Evolutionary conservation across 768 basidiomycete genomes (phyloP), one percentile per base, ranked within the genome.

Genomic region (Kwoniella sp.): DNA sequence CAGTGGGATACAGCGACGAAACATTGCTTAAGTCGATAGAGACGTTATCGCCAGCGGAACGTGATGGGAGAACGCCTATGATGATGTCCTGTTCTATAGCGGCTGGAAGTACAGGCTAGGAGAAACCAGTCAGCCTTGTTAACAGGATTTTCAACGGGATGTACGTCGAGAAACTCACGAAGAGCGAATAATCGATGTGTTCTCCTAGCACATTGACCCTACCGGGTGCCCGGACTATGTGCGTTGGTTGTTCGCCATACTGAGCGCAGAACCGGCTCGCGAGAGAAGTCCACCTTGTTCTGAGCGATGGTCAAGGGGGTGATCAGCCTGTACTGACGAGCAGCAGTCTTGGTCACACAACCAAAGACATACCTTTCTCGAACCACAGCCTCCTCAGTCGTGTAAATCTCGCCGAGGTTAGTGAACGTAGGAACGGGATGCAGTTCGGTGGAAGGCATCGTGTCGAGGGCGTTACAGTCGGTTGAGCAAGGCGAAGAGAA

Each of bases 31-130:
- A 34, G 1, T 45, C 13, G 2, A 66, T 38, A 48, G 41, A 29
- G 58, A 26, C 61, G 55, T 28, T 34, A 29, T 54, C 53, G 29
- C 28, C 29, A n/a, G 53, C 11, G 29, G 53, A 54, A 83, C 47
- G 34, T 31, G 56, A 58, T 31, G 65, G 57, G 57, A 84, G 87
- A 80, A 86, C 88, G 0, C 91, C 91, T 61, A 93, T 88, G 57
- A 93, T 83, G 70, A 92, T 88, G 77, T 92, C 92, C 57, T 86
- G 86, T 69, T 92, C 91, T 41, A 93, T 85, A 0, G 91, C 92
- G n/a, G 88, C 85, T 17, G 91, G 92, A 37, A 93, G 84, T 8
- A 90, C 90, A 2, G 91, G 91, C 73, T 75, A 25, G 23, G 50
- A 23, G 41, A 45, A 7, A 30, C 3, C 48, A 22, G 25, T 67